Percentiles rank a stretch among this genome's conserved stretches.
Conservation (phyloP, 2,329 filamentous ascomycete genomes). For the Hypocreales sp. region DNA sequence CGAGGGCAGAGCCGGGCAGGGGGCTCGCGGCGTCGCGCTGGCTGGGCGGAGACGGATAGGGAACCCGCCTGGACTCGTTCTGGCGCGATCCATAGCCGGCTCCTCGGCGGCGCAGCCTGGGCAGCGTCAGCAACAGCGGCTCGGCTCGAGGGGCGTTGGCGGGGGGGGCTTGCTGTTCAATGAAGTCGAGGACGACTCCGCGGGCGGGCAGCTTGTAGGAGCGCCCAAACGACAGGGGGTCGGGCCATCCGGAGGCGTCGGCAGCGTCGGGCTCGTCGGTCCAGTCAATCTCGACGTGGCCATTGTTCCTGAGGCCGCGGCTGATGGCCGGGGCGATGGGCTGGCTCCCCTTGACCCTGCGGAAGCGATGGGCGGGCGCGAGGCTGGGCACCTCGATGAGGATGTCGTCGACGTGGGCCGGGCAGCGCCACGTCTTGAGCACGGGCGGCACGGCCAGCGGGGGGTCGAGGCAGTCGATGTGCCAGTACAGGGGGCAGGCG, state of each 20-base stretch:
- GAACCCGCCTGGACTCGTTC: slow-evolving; percentile 14
- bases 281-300: slow-evolving; percentile 53
- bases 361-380: slow-evolving; percentile 44
- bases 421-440: slow-evolving; percentile 73
- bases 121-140: neutral
- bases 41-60: slow-evolving; percentile 10
- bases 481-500: slow-evolving; percentile 69
- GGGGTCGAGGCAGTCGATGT: slow-evolving; percentile 81
- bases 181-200: slow-evolving; percentile 57
- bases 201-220: slow-evolving; percentile 47
- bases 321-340: slow-evolving; percentile 34
- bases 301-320: slow-evolving; percentile 57
- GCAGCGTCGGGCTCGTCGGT: slow-evolving; percentile 41
- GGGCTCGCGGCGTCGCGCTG: slow-evolving; percentile 6
- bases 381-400: slow-evolving; percentile 43
- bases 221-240: slow-evolving; percentile 45
- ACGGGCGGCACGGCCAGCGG: slow-evolving; percentile 67
- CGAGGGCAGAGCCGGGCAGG: slow-evolving; percentile 18
- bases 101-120: slow-evolving; percentile 20
- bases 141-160: too few relatives aligned
- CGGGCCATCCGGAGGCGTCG: slow-evolving; percentile 39
- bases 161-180: slow-evolving; percentile 36
- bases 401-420: slow-evolving; percentile 69
- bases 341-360: slow-evolving; percentile 40
- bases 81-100: slow-evolving; percentile 19